A percentile compares a stretch with the other conserved stretches of the same genome.
Conservation (phyloP, 129 eudicot species). For the Flaveria ramosissima region DNA sequence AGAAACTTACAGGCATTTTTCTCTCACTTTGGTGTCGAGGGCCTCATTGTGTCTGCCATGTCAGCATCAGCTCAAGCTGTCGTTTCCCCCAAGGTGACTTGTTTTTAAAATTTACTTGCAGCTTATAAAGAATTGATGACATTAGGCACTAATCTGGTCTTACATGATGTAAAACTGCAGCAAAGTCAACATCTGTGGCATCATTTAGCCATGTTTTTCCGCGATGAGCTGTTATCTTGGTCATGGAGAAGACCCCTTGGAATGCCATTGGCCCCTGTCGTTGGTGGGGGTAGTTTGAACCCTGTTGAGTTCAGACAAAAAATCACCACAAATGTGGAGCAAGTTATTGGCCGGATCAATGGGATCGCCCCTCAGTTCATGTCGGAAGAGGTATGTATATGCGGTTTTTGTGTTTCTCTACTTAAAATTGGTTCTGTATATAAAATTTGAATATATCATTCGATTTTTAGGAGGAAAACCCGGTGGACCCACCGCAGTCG, state of each 20-base stretch:
- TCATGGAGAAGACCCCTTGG: constrained; percentile 96
- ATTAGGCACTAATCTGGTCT: constrained; percentile 6
- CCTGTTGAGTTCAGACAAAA: constrained; percentile 82
- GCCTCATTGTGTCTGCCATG: constrained; percentile 93
- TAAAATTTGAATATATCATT: not conserved
- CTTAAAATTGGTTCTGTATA: no score
- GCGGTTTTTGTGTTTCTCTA: not conserved
- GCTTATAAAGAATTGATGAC: not conserved
- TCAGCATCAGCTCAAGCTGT: constrained; percentile 96
- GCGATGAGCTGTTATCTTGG: constrained; percentile 98
- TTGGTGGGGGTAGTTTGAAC: constrained; percentile 75
- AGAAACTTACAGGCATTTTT: constrained; percentile 93
- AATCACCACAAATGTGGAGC: constrained; percentile 80
- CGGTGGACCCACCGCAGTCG: constrained; percentile 91
- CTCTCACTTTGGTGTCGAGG: constrained; percentile 97
- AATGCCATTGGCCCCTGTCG: constrained; percentile 74
- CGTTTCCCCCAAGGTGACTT: constrained; percentile 81
- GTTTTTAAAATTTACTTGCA: not conserved
- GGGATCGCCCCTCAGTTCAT: constrained; percentile 87
- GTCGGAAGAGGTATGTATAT: constrained; percentile 75
- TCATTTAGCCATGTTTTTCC: constrained; percentile 98
- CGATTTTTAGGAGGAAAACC: constrained; percentile 73
- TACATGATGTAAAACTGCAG: constrained; percentile 45
- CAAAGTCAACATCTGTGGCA: constrained; percentile 96
- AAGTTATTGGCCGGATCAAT: constrained; percentile 68